phyloP scores from a whole-genome alignment of 2,329 filamentous ascomycete genomes.

The Diplodia corticola region DNA sequence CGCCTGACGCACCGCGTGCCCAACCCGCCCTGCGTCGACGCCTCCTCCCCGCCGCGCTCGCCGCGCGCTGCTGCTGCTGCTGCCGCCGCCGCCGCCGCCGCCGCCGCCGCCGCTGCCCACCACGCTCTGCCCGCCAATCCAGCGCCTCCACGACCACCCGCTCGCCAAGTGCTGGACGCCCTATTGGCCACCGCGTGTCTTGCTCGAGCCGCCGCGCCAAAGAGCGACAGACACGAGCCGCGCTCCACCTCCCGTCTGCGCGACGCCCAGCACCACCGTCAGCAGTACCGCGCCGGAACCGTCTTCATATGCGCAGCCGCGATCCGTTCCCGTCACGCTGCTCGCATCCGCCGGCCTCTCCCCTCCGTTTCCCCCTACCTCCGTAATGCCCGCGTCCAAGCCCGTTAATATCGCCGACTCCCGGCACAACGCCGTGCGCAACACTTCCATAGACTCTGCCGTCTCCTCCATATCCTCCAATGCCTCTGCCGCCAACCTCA shows the following conservation, averaged over 20 bases:
- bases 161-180: conserved; percentile 40
- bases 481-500: conserved; percentile 59
- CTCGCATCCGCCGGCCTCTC: conserved; percentile 32
- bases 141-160: conserved; percentile 38
- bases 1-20: background rate
- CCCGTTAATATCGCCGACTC: conserved; percentile 35
- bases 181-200: conserved; percentile 33
- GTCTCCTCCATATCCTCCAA: conserved; percentile 64
- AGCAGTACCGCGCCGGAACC: conserved; percentile 27
- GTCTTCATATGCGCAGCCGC: conserved; percentile 37
- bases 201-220: conserved; percentile 12
- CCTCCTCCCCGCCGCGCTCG: conserved; percentile 6
- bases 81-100: too few relatives aligned
- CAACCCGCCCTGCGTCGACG: conserved; percentile 1
- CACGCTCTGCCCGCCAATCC: conserved; percentile 27
- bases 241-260: conserved; percentile 24
- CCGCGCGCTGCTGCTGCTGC: conserved; percentile 16
- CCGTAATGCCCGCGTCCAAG: conserved; percentile 40
- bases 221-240: conserved; percentile 18
- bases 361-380: conserved; percentile 37
- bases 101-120: conserved; percentile 8
- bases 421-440: conserved; percentile 58
- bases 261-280: conserved; percentile 23
- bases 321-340: conserved; percentile 38
- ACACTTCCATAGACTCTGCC: conserved; percentile 90